Evolutionary conservation across 1,284 basidiomycete species (phyloP).

Genomic region (Cutaneotrichosporon sp.): DNA sequence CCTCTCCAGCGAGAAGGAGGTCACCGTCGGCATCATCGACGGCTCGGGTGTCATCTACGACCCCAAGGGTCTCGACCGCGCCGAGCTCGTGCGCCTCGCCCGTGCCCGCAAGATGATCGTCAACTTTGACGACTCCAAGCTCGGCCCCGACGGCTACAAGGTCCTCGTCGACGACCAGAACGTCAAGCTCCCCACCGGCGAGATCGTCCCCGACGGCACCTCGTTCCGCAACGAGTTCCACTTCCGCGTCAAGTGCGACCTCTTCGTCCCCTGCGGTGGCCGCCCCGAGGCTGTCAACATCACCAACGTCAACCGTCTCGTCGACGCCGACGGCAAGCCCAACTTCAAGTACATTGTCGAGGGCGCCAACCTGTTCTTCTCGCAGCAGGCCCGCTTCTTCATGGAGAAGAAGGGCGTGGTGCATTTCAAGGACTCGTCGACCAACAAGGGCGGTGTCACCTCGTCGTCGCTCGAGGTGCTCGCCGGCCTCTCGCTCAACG

Average conservation of each 20-base stretch:
- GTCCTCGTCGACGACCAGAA: constrained; percentile 95
- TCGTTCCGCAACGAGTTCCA: constrained; percentile 97
- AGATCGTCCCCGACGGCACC: constrained; percentile 88
- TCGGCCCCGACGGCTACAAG: constrained; percentile 90
- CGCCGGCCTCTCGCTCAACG: constrained; percentile 83
- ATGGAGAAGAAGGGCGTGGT: constrained; percentile 93
- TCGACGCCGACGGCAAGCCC: constrained; percentile 91
- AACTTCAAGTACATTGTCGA: constrained; percentile 98
- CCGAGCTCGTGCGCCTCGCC: constrained; percentile 86
- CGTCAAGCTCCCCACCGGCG: constrained; percentile 85
- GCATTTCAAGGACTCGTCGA: constrained; percentile 93
- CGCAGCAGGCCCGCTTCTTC: constrained; percentile 90
- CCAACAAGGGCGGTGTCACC: constrained; percentile 99
- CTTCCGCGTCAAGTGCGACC: constrained; percentile 92
- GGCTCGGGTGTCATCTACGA: constrained; percentile 96
- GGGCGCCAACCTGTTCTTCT: constrained; percentile 96
- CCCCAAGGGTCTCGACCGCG: constrained; percentile 77
- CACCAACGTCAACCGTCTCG: constrained; percentile 85
- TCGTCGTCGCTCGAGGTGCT: constrained; percentile 95
- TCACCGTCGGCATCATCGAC: constrained; percentile 94
- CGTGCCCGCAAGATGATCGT: constrained; percentile 78
- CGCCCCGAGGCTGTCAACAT: constrained; percentile 92
- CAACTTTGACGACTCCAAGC: constrained; percentile 80
- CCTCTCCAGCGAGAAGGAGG: constrained; percentile 74
- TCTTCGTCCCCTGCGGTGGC: constrained; percentile 93